Evolutionary conservation across 805 yeast species (phyloP), one percentile per base, ranked within the genome.

Genomic region (Wickerhamomyces alni): DNA sequence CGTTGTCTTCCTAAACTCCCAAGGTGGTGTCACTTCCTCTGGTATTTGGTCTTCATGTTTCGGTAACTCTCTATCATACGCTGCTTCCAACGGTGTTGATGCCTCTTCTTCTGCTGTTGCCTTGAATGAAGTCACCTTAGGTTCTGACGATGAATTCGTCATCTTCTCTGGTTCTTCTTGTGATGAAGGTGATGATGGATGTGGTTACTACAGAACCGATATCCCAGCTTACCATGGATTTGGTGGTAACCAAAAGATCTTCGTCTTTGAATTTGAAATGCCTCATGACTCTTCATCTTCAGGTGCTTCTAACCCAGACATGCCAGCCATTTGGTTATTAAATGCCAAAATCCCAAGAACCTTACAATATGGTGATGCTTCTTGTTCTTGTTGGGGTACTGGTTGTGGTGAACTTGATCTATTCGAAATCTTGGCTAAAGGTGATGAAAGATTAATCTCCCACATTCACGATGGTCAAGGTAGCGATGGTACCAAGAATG

Each of bases 381-480:
- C 75, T 17, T 93, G 98, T 73, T 87, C 97, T 28, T 93, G 99
- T 76, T 93, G 99, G 99, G 55, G 75, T 39, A 74, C 95, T 40
- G 98, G 98, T 46, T 93, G 99, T 70, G 99, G 99, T 70, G 99
- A 93, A 73, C 72, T 93, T 56, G 99, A 93, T 67, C 72, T 88
- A 56, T 93, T 91, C 57, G 99, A 93, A 75, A 74, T 91, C 52
- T 75, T 93, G 52, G 68, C 79, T 46, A 51, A 83, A 27, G 96
- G 96, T 51, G 78, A 86, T 46, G 67, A 71, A 60, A 79, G 81
- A 62, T 69, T 89, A 63, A 80, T 84, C 54, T 70, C 86, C 41
- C 93, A 87, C 60, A 67, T 91, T 55, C 98, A 91, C 69, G 78
- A 75, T 59, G 86, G 84, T 52, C 94, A 85, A 69, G 91, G 89